These are phyloP conservation scores for Calocybe gangraenosa DNA, from an alignment of 768 basidiomycete genomes.

Conservation along the genomic window DNA sequence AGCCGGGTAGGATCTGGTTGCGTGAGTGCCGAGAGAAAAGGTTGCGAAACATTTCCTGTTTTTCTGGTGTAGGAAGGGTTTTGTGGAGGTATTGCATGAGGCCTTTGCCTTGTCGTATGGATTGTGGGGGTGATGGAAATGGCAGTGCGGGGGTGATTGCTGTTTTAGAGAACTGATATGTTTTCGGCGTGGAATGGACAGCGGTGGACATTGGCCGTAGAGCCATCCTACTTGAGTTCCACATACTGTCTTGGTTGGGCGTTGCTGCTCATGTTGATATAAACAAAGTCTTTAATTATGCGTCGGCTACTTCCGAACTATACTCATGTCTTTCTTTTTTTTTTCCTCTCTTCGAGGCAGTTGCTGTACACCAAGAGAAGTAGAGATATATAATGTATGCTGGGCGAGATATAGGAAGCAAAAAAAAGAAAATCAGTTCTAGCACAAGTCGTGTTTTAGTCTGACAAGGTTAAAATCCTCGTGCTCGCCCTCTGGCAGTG, in stretches of 20 bases:
- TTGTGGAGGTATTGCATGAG: constrained; percentile 72
- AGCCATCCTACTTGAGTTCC: constrained; percentile 31
- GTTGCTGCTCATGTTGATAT: too few relatives aligned
- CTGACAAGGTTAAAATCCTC: constrained; percentile 69
- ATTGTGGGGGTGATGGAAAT: constrained; percentile 34
- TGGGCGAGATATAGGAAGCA: not conserved
- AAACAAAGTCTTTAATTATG: too few relatives aligned
- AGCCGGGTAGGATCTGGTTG: constrained; percentile 71
- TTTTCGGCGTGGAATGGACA: constrained; percentile 21
- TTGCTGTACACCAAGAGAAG: constrained; percentile 11
- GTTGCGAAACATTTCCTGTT: constrained; percentile 60
- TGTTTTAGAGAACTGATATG: constrained; percentile 73
- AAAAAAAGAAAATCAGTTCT: constrained; percentile 11
- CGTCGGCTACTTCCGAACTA: constrained; percentile 6
- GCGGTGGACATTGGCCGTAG: constrained; percentile 44
- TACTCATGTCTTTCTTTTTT: too few relatives aligned
- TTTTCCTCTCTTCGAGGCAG: not conserved
- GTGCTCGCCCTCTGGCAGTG: constrained; percentile 44
- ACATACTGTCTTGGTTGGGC: too few relatives aligned
- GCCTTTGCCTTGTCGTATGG: constrained; percentile 65
- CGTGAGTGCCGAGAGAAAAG: constrained; percentile 72
- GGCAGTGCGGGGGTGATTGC: constrained; percentile 52
- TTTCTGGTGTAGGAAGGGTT: constrained; percentile 61
- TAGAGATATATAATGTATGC: constrained; percentile 15
- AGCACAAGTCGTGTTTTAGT: not conserved